phyloP scores from a whole-genome alignment of 139 green algal species.

The Chlamydomonas urium region DNA sequence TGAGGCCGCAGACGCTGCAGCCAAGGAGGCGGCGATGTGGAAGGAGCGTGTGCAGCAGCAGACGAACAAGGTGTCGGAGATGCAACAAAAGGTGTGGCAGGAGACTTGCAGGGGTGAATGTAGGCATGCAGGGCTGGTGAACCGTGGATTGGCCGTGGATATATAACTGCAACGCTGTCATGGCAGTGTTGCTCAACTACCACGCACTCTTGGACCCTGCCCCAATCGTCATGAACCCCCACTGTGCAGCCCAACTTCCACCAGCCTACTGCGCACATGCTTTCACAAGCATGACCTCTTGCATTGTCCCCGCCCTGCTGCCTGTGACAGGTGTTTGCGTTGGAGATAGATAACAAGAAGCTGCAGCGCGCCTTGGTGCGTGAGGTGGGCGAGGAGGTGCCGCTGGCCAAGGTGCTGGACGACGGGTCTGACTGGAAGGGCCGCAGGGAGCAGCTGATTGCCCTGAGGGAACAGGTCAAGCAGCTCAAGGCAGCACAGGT shows the following conservation, averaged over 20 bases:
- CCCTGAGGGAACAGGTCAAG: constrained; percentile 35
- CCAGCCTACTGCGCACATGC: too few relatives aligned
- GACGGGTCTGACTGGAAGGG: constrained; percentile 52
- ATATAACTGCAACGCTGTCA: too few relatives aligned
- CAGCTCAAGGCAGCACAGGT: constrained; percentile 17
- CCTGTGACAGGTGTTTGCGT: constrained; percentile 38
- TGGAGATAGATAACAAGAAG: constrained; percentile 56
- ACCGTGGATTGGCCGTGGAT: too few relatives aligned
- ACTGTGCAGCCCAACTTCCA: too few relatives aligned
- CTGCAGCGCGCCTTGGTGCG: constrained; percentile 46
- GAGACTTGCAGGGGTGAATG: not conserved
- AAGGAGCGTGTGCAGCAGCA: constrained; percentile 37
- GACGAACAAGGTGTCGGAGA: constrained; percentile 52
- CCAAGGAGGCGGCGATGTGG: constrained; percentile 35
- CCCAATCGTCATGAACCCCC: too few relatives aligned
- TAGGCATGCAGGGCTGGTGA: too few relatives aligned
- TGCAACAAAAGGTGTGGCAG: constrained; percentile 48
- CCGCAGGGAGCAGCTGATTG: constrained; percentile 54
- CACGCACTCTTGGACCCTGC: too few relatives aligned
- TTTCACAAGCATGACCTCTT: not conserved
- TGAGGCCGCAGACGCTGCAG: constrained; percentile 29
- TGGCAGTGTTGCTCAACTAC: too few relatives aligned
- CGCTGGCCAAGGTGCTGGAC: constrained; percentile 47
- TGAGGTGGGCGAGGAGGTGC: constrained; percentile 58
- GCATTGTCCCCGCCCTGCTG: not conserved